phyloP scores from a whole-genome alignment of 768 basidiomycete species.

The Leccinum truebloodii region DNA sequence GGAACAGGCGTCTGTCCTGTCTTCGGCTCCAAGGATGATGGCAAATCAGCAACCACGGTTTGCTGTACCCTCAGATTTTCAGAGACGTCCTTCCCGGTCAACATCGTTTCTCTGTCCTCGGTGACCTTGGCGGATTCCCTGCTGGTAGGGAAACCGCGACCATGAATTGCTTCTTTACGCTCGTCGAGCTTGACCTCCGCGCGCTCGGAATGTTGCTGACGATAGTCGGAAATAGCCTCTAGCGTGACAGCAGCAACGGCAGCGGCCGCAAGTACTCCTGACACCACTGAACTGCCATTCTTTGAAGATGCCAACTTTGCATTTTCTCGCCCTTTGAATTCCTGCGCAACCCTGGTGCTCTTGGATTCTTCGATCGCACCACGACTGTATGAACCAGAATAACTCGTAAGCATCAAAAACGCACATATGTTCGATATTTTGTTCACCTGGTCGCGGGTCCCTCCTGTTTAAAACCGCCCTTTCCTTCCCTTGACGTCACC shows the following conservation, averaged over 20 bases:
- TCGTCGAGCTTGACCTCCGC: neutral
- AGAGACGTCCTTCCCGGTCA: neutral
- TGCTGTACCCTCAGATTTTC: neutral
- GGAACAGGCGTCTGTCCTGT: too few relatives aligned
- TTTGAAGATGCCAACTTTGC: neutral
- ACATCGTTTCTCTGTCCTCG: neutral
- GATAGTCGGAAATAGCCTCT: slow-evolving; percentile 12
- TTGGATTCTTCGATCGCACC: neutral
- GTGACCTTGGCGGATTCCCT: neutral
- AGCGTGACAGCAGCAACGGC: slow-evolving; percentile 12
- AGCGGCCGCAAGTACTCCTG: slow-evolving; percentile 13
- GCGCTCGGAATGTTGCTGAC: slow-evolving; percentile 5
- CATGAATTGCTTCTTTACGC: neutral
- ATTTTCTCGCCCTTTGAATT: neutral
- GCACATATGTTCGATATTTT: neutral
- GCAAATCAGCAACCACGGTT: neutral
- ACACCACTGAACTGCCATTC: slow-evolving; percentile 12
- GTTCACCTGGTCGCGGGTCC: slow-evolving; percentile 6
- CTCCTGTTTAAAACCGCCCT: neutral
- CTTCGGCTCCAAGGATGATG: neutral
- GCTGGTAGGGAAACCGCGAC: neutral
- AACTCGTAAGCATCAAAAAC: neutral
- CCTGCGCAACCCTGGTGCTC: neutral
- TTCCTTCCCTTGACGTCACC: slow-evolving; percentile 2
- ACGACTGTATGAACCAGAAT: neutral